phyloP scores from a whole-genome alignment of 352 stramenopile genomes.

The Paralagenidium karlingii region DNA sequence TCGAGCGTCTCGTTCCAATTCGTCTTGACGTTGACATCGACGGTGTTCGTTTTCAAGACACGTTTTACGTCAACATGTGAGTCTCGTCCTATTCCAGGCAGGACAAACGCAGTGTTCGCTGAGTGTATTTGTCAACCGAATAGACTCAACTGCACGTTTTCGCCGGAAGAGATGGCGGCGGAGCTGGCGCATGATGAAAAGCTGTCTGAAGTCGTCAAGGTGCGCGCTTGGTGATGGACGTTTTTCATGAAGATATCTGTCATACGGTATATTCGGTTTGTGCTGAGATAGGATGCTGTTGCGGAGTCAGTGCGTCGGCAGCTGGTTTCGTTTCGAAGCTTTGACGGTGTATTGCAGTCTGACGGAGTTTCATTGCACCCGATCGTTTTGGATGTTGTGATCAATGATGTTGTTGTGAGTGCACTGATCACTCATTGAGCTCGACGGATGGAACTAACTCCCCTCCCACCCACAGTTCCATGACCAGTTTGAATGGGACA shows the following conservation, averaged over 20 bases:
- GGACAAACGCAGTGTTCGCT: no score
- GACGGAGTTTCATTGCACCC: conserved; percentile 23
- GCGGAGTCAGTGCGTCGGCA: conserved; percentile 60
- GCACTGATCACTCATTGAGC: neutral
- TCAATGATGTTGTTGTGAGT: conserved; percentile 47
- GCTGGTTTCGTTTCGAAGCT: conserved; percentile 43
- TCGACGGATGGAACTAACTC: no score
- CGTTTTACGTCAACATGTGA: conserved; percentile 51
- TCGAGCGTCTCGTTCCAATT: conserved; percentile 56
- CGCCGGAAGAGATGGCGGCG: conserved; percentile 35
- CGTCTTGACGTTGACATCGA: conserved; percentile 68
- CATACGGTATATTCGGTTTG: no score
- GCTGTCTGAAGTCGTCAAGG: conserved; percentile 29
- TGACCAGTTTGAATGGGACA: conserved; percentile 75
- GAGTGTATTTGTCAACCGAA: neutral
- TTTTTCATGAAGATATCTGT: neutral
- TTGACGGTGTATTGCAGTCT: conserved; percentile 8
- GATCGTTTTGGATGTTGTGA: conserved; percentile 60
- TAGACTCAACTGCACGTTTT: conserved; percentile 15
- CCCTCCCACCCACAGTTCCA: conserved; percentile 42
- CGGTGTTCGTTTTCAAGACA: conserved; percentile 64
- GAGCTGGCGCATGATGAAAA: conserved; percentile 52
- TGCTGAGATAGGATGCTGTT: conserved; percentile 41
- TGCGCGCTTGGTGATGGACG: conserved; percentile 1
- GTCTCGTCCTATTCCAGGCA: no score